phyloP scores from a whole-genome alignment of 2,329 filamentous ascomycete genomes.

The Neonectria punicea region DNA sequence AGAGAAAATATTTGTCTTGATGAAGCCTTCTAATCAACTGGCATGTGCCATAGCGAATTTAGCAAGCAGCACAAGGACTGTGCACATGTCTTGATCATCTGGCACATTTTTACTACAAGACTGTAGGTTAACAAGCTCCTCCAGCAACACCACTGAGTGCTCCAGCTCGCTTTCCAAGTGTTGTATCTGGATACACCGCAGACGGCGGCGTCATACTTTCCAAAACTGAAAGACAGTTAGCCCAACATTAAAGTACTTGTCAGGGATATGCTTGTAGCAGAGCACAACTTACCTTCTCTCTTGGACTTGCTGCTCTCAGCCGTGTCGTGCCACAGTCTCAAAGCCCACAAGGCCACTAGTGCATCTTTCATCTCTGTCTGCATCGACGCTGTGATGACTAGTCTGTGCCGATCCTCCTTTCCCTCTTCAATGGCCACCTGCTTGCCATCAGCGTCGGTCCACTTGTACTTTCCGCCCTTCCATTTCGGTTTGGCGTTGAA shows the following conservation, averaged over 20 bases:
- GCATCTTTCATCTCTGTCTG: neutral
- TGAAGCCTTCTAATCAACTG: no score
- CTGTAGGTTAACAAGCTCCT: neutral
- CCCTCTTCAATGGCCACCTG: slow-evolving; percentile 14
- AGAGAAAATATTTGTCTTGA: no score
- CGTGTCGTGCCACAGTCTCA: slow-evolving; percentile 29
- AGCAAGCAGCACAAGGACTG: no score
- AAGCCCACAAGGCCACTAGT: slow-evolving; percentile 24
- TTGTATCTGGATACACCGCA: neutral
- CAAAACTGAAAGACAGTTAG: neutral
- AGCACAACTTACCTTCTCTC: neutral
- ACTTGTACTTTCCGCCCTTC: slow-evolving; percentile 26
- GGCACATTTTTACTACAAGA: no score
- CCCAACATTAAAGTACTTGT: no score
- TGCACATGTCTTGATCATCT: no score
- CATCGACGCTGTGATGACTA: slow-evolving; percentile 5
- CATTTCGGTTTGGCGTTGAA: slow-evolving; percentile 21
- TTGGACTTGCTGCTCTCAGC: neutral
- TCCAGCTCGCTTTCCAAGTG: neutral
- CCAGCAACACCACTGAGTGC: neutral
- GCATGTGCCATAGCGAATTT: no score
- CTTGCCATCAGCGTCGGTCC: neutral
- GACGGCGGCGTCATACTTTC: neutral
- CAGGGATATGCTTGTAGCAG: fast-evolving
- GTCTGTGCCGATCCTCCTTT: neutral